Conservation (phyloP, 305 asterid genomes). For the Solanum hybrid region DNA sequence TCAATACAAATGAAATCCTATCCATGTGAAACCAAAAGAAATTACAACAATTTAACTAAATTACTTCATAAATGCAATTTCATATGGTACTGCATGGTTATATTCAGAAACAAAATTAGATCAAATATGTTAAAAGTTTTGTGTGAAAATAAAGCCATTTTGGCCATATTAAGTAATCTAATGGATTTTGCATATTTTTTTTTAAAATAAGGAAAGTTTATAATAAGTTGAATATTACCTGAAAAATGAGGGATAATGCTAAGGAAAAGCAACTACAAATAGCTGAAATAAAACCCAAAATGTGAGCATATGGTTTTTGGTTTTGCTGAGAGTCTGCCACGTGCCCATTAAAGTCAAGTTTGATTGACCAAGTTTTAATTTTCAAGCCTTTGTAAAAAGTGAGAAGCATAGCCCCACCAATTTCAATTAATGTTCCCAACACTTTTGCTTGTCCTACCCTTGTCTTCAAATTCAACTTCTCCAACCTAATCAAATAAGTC, state of each 20-base stretch:
- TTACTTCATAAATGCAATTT: too few relatives aligned
- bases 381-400: constrained; percentile 52
- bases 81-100: too few relatives aligned
- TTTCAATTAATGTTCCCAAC: constrained; percentile 46
- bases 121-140: too few relatives aligned
- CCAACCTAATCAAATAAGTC: constrained; percentile 31
- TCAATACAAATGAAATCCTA: too few relatives aligned
- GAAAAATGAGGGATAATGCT: constrained; percentile 44
- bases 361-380: constrained; percentile 26
- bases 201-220: background rate
- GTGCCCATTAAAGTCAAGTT: constrained; percentile 8
- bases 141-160: too few relatives aligned
- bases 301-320: constrained; percentile 7
- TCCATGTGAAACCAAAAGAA: too few relatives aligned
- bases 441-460: constrained; percentile 56
- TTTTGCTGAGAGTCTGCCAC: constrained; percentile 26
- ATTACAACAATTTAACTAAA: too few relatives aligned
- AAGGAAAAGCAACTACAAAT: constrained; percentile 29
- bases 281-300: constrained; percentile 35
- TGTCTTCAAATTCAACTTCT: constrained; percentile 35
- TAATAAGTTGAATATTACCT: constrained; percentile 22
- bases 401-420: constrained; percentile 70
- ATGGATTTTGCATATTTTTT: too few relatives aligned
- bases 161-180: too few relatives aligned
- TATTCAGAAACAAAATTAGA: too few relatives aligned